Conservation (phyloP, 1,139 yeast genomes). For the Pichia inconspicua region DNA sequence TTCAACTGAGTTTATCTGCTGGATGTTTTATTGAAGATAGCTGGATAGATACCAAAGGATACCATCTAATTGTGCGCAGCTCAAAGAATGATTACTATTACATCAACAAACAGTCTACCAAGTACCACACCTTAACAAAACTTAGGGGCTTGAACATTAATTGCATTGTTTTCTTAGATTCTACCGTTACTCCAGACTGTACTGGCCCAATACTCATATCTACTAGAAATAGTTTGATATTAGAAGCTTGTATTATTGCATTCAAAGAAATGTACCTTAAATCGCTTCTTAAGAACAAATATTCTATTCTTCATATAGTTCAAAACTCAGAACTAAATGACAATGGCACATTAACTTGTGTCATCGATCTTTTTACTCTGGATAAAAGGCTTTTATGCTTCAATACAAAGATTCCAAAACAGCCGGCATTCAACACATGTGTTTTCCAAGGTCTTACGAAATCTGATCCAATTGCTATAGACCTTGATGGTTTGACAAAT, state of each 20-base stretch:
- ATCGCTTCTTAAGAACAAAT: constrained; percentile 30
- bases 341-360: constrained; percentile 1
- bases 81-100: constrained; percentile 38
- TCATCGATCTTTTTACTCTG: constrained; percentile 1
- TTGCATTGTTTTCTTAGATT: constrained; percentile 37
- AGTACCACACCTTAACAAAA: constrained; percentile 34
- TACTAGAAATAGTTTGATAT: constrained; percentile 37
- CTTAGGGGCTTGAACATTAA: constrained; percentile 36
- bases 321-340: neutral
- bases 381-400: neutral
- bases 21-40: constrained; percentile 29
- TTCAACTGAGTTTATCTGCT: constrained; percentile 25
- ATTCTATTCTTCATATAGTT: constrained; percentile 9
- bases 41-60: constrained; percentile 42
- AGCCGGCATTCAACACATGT: constrained; percentile 7
- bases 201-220: constrained; percentile 47
- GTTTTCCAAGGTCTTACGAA: constrained; percentile 16
- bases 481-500: neutral
- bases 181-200: constrained; percentile 28
- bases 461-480: constrained; percentile 9
- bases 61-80: constrained; percentile 42
- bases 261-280: constrained; percentile 34
- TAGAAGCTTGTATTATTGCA: constrained; percentile 39
- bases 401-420: constrained; percentile 7
- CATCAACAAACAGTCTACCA: constrained; percentile 32